Evolutionary conservation across 164 flowering plant genomes (phyloP), one percentile per base, ranked within the genome.

Genomic region (Dillenia suffruticosa): DNA sequence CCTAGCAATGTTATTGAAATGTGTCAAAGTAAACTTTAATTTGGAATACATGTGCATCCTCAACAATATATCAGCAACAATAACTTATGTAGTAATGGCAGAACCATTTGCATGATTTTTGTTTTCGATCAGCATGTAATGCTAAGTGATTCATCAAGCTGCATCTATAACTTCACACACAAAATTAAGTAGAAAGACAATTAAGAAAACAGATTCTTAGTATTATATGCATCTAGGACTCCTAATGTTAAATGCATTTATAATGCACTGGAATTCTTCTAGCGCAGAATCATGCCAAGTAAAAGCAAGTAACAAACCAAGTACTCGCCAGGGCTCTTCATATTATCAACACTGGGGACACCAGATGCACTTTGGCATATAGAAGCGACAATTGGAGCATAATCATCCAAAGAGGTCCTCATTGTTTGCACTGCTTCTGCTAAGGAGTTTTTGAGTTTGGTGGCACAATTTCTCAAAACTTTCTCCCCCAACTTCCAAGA

Each of bases 401-500:
- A 95, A 57, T 88, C 85, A 57, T 72, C 74, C 32, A 82, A 59
- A 44, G 82, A 71, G 12, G 72, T 46, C 22, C 80, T 77, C 70
- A 64, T 57, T 14, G 84, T 68, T 63, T 78, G 66, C 46, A 88
- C 64, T 45, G 81, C 87, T 63, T 81, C 79, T 46, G 56, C 49
- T 50, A 94, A 49, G 68, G 63, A 84, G 10, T 93, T 89, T 68
- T 75, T 85, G 51, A 94, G 68, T 70, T 86, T 94, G 40, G 58
- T 49, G 14, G 86, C 81, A 71, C 84, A 88, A 26, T 63, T 83
- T 45, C 54, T 63, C 64, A 91, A 69, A 3, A 94, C 97, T 74
- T 76, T 83, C 71, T 88, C 87, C n/a, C 69, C 93, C 78, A 94
- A 66, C 55, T 70, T 82, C 59, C 63, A 68, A 45, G 99, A 85